Evolutionary conservation across 176 grass and related monocot genomes (phyloP), one percentile per base, ranked within the genome.

Genomic region (Oropetium thomaeum): DNA sequence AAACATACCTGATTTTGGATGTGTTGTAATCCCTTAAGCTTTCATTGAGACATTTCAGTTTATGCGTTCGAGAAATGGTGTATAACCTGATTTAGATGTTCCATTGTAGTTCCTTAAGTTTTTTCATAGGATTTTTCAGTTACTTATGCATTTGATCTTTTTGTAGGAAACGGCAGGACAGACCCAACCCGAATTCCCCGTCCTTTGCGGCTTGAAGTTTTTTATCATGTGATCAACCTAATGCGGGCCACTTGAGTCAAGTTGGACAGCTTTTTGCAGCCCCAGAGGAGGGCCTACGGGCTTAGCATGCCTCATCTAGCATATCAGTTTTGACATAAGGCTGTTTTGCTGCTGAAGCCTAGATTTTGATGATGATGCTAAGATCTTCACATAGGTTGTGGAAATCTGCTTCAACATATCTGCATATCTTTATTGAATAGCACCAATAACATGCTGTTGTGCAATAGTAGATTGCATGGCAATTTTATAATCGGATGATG

Each of bases 111-210:
- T 72, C 12, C 34, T 53, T 41, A 27, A 68, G 40, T 17, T 49
- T 61, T 75, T 68, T 74, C 10, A 23, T 60, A 34, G 67, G 61
- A 42, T 63, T 25, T 69, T 76, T 85, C 33, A 33, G 41, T 82
- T 65, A 48, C 4, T 82, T 74, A 65, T 77, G 55, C 76, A 53
- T 71, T 78, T 30, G 71, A 80, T 71, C 63, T 16, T 70, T 75
- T 70, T 79, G 57, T 43, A 96, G 88, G 85, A 81, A 78, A 89
- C 65, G 41, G 65, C 71, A 79, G 57, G 73, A 88, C 41, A 74
- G 61, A 37, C 54, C 30, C 48, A 70, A 45, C 34, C 54, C 70
- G 39, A 65, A 58, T 55, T 70, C 63, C 69, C 67, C 79, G 81
- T 60, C 81, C 48, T 79, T 80, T 58, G 66, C 69, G 19, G 58